Conservation (phyloP, 2,329 filamentous ascomycete species). For the Verticillium dahliae region DNA sequence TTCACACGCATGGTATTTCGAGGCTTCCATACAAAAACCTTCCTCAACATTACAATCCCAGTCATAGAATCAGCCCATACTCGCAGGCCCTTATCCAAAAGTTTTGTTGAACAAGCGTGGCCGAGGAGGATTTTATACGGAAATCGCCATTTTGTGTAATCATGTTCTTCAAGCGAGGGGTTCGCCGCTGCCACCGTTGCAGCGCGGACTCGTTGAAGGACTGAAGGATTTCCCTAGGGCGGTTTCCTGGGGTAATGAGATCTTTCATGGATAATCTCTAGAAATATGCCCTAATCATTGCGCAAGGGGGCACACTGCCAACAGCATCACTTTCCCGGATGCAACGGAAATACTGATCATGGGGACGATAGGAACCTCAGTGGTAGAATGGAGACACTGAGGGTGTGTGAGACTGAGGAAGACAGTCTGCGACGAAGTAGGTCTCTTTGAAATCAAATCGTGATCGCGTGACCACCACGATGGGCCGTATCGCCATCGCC, state of each 20-base stretch:
- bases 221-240: slow-evolving; percentile 29
- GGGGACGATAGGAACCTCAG: slow-evolving; percentile 42
- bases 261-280: no score
- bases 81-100: slow-evolving; percentile 42
- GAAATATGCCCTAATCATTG: no score
- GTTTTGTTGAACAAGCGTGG: slow-evolving; percentile 33
- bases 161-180: slow-evolving; percentile 41
- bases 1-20: slow-evolving; percentile 39
- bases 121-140: slow-evolving; percentile 56
- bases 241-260: slow-evolving; percentile 41
- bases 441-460: no score
- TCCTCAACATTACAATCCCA: slow-evolving; percentile 41
- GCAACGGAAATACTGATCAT: slow-evolving; percentile 42
- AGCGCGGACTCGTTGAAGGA: slow-evolving; percentile 37
- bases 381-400: slow-evolving; percentile 41
- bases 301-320: slow-evolving; percentile 47
- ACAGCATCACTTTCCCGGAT: slow-evolving; percentile 49
- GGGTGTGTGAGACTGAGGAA: slow-evolving; percentile 39
- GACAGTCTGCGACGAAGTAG: slow-evolving; percentile 21
- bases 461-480: no score
- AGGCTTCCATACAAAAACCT: slow-evolving; percentile 52
- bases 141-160: slow-evolving; percentile 46
- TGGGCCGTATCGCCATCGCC: no score
- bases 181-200: slow-evolving; percentile 50
- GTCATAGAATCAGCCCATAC: slow-evolving; percentile 32